Percentiles rank a stretch among this genome's conserved stretches.
phyloP scores from a whole-genome alignment of 179 eudicot genomes.

The Beta macrorhiza region DNA sequence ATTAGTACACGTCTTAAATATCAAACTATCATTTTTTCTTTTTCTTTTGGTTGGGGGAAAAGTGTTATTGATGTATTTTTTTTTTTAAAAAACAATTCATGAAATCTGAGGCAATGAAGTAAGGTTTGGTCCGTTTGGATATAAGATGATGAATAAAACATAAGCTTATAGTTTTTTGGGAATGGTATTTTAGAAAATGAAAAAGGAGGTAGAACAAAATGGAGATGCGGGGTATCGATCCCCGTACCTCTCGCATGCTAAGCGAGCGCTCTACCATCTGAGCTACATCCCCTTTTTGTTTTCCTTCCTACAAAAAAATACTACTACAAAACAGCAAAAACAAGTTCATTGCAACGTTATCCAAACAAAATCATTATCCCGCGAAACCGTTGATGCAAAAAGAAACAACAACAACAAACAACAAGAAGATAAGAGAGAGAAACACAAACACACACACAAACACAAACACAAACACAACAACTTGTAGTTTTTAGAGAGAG shows the following conservation, averaged over 20 bases:
- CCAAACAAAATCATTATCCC: slow-evolving; percentile 11
- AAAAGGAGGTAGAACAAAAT: neutral
- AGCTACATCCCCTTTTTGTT: slow-evolving; percentile 78
- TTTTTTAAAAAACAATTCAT: too few species aligned
- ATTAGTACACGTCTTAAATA: too few species aligned
- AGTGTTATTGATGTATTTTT: too few species aligned
- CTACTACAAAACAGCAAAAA: neutral
- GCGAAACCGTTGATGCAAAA: slow-evolving; percentile 10
- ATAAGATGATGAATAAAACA: too few species aligned
- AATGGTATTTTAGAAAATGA: too few species aligned
- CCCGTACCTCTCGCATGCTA: slow-evolving; percentile 99
- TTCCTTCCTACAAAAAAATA: neutral
- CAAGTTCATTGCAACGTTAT: neutral
- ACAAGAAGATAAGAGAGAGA: slow-evolving; percentile 9
- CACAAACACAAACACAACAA: neutral
- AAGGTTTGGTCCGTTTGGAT: too few species aligned
- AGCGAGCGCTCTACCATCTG: slow-evolving; percentile 99
- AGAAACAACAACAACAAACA: neutral
- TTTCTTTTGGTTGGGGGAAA: too few species aligned
- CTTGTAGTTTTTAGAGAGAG: neutral
- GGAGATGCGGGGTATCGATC: slow-evolving; percentile 99
- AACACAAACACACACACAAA: neutral
- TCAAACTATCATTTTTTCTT: too few species aligned
- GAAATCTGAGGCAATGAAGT: too few species aligned
- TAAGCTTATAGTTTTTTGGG: too few species aligned